phyloP scores from a whole-genome alignment of 768 basidiomycete genomes.

The Trametes punicea region DNA sequence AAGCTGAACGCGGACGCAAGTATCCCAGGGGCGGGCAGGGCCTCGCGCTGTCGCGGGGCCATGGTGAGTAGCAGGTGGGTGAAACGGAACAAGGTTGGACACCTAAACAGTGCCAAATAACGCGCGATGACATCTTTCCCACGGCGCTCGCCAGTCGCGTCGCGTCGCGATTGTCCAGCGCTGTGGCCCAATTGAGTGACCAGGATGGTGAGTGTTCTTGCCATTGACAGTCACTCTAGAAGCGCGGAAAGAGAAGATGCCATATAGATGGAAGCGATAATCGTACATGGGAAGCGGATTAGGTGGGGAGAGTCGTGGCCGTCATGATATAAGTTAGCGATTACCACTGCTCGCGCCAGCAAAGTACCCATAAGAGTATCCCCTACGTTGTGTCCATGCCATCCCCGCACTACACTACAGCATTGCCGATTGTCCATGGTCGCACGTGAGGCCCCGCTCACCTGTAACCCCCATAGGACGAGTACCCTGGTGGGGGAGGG shows the following conservation, averaged over 20 bases:
- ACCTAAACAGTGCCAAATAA: slow-evolving; percentile 19
- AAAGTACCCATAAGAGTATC: not conserved
- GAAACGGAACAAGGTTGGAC: slow-evolving; percentile 13
- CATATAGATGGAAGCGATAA: slow-evolving; percentile 19
- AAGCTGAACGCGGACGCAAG: slow-evolving; percentile 65
- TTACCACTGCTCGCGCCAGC: not conserved
- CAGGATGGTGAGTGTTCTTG: not conserved
- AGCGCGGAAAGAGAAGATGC: not conserved
- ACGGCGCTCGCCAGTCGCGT: slow-evolving; percentile 4
- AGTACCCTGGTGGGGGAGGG: slow-evolving; percentile 17
- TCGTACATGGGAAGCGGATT: slow-evolving; percentile 18
- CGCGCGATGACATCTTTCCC: slow-evolving; percentile 14
- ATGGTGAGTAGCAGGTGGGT: slow-evolving; percentile 18
- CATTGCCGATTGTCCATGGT: not conserved
- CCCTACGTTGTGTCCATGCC: slow-evolving; percentile 7
- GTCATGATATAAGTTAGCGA: slow-evolving; percentile 24
- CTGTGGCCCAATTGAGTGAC: not conserved
- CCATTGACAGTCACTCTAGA: not conserved
- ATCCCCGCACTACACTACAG: slow-evolving; percentile 6
- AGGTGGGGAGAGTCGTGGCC: slow-evolving; percentile 12
- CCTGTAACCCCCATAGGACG: slow-evolving; percentile 18
- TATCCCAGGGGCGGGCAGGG: slow-evolving; percentile 35
- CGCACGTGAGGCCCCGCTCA: not conserved
- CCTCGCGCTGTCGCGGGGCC: slow-evolving; percentile 16
- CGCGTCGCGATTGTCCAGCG: not conserved